Evolutionary conservation across 2,329 filamentous ascomycete species (phyloP).

Genomic region (Aspergillus pseudotamarii): DNA sequence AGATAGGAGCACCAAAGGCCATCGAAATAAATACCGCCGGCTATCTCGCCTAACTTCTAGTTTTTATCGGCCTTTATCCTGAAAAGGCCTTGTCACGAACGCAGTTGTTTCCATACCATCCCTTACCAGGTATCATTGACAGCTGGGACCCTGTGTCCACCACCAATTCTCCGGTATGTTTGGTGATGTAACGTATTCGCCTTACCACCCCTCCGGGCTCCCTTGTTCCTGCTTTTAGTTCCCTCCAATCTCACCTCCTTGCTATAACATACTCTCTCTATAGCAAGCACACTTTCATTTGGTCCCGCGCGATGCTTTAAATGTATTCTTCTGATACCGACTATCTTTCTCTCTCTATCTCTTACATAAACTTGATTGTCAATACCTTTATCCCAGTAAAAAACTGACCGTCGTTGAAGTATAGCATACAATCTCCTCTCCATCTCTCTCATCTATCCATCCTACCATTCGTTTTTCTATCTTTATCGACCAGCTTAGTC

Average conservation of each 20-base stretch:
- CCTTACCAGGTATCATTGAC: background rate
- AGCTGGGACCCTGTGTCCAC: background rate
- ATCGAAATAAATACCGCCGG: conserved; percentile 1
- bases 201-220: background rate
- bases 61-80: background rate
- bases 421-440: background rate
- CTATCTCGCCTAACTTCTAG: background rate
- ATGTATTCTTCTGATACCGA: background rate
- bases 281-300: background rate
- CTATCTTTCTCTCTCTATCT: background rate
- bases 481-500: conserved; percentile 9
- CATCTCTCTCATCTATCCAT: too few relatives aligned
- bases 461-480: background rate
- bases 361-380: background rate
- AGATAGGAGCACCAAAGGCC: background rate
- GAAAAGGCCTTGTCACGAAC: background rate
- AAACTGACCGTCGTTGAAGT: background rate
- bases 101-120: background rate
- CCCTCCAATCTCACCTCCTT: background rate
- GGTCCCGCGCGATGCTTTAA: background rate
- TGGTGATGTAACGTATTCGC: conserved; percentile 7
- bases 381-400: background rate
- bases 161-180: conserved; percentile 8
- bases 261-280: background rate
- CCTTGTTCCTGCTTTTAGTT: background rate